These are phyloP conservation scores for Aureobasidium sp. DNA, from an alignment of 2,329 filamentous ascomycete species.

Conservation along the genomic window DNA sequence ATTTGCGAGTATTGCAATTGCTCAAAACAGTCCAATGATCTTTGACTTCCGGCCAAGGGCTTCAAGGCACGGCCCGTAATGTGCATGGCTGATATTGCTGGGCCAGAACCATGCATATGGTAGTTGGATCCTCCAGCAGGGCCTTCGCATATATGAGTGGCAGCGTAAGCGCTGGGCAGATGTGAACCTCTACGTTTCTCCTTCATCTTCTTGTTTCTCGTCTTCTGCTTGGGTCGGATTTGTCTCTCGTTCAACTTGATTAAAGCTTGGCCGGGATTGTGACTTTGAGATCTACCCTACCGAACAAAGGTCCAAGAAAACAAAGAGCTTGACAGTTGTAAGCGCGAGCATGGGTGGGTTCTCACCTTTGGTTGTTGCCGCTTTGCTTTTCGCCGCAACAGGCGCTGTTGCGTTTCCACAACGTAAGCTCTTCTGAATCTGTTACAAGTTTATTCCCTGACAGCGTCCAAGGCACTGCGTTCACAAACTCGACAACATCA, in stretches of 20 bases:
- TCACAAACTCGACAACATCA: not conserved
- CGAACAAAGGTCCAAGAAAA: not conserved
- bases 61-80: not conserved
- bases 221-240: not conserved
- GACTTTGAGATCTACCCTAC: not conserved
- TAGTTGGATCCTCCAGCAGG: not conserved
- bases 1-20: not conserved
- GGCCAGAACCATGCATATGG: not conserved
- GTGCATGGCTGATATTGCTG: not conserved
- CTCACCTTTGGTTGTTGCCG: not conserved
- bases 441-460: not conserved
- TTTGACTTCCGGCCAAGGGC: not conserved
- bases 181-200: not conserved
- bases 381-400: not conserved
- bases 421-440: not conserved
- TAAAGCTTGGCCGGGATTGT: not conserved
- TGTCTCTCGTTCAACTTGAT: not conserved
- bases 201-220: not conserved
- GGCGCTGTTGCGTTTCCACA: not conserved
- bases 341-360: no score
- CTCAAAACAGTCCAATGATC: not conserved
- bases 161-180: not conserved
- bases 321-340: not conserved
- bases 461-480: not conserved
- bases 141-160: not conserved